phyloP scores from a whole-genome alignment of 441 rosid genomes.

The Euphorbia schlechtendalii region DNA sequence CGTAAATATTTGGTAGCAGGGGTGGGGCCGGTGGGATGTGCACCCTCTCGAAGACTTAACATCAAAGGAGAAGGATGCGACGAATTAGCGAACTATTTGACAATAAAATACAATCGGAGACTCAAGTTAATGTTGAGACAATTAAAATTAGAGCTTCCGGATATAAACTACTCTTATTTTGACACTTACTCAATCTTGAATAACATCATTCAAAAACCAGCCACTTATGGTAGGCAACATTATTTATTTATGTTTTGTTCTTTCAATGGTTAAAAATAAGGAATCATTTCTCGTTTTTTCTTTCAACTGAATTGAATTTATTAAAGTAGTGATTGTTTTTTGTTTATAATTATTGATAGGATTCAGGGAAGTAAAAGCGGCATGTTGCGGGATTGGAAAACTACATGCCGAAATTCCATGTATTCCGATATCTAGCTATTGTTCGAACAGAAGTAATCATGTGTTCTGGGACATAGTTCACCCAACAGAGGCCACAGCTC shows the following conservation, averaged over 20 bases:
- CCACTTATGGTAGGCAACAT: slow-evolving; percentile 35
- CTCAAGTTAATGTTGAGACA: slow-evolving; percentile 35
- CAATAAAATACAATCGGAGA: slow-evolving; percentile 34
- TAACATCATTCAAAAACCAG: slow-evolving; percentile 39
- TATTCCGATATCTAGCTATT: slow-evolving; percentile 43
- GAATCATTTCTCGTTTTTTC: no score
- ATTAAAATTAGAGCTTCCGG: slow-evolving; percentile 36
- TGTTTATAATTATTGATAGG: slow-evolving; percentile 26
- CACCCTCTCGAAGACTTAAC: slow-evolving; percentile 41
- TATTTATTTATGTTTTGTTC: no score
- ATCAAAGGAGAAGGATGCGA: slow-evolving; percentile 40
- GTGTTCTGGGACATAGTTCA: slow-evolving; percentile 72
- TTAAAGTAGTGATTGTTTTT: no score
- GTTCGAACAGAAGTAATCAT: slow-evolving; percentile 60
- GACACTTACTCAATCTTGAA: slow-evolving; percentile 37
- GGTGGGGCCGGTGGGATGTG: slow-evolving; percentile 48
- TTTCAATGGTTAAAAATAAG: no score
- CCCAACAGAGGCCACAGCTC: slow-evolving; percentile 40
- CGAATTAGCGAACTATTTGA: slow-evolving; percentile 35
- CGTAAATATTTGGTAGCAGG: slow-evolving; percentile 54
- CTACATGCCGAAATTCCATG: slow-evolving; percentile 52
- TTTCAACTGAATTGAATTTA: no score
- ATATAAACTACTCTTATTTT: slow-evolving; percentile 44
- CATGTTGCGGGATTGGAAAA: slow-evolving; percentile 80
- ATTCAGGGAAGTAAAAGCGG: slow-evolving; percentile 51